phyloP scores from a whole-genome alignment of 345 rosid genomes.

The Anastatica hierochuntica region DNA sequence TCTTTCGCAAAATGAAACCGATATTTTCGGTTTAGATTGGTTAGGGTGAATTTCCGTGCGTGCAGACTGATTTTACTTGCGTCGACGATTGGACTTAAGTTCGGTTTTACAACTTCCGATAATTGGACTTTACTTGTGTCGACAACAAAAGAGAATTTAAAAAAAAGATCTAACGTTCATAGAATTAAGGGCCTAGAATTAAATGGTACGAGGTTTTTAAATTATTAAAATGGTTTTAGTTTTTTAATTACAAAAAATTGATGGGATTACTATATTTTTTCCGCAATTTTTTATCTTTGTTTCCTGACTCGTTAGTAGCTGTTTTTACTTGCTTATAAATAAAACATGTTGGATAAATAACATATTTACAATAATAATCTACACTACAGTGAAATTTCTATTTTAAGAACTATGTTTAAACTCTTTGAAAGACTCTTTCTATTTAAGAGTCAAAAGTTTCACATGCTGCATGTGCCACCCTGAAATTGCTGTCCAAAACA shows the following conservation, averaged over 20 bases:
- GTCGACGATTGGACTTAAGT: neutral
- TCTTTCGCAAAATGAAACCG: neutral
- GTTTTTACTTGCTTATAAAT: neutral
- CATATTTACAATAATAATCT: neutral
- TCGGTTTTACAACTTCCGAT: neutral
- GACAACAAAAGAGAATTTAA: constrained; percentile 1
- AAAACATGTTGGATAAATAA: neutral
- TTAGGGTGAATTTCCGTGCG: neutral
- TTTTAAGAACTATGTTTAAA: constrained; percentile 18
- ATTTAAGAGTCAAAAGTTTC: constrained; percentile 22
- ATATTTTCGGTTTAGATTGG: neutral
- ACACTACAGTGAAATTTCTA: constrained; percentile 17
- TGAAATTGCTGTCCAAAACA: constrained; percentile 27
- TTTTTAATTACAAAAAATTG: neutral
- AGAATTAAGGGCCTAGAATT: constrained; percentile 23
- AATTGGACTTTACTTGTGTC: constrained; percentile 1
- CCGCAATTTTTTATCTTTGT: neutral
- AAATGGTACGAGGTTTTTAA: constrained; percentile 30
- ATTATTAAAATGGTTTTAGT: too few relatives aligned
- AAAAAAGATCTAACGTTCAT: constrained; percentile 17
- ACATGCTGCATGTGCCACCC: constrained; percentile 31
- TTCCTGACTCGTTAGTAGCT: too few relatives aligned
- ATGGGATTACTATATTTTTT: neutral
- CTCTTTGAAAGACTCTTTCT: constrained; percentile 9
- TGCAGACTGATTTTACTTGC: neutral